A percentile compares a stretch with the other conserved stretches of the same genome.
phyloP scores from a whole-genome alignment of 1,139 yeast species.

The Kodamaea derodonti region DNA sequence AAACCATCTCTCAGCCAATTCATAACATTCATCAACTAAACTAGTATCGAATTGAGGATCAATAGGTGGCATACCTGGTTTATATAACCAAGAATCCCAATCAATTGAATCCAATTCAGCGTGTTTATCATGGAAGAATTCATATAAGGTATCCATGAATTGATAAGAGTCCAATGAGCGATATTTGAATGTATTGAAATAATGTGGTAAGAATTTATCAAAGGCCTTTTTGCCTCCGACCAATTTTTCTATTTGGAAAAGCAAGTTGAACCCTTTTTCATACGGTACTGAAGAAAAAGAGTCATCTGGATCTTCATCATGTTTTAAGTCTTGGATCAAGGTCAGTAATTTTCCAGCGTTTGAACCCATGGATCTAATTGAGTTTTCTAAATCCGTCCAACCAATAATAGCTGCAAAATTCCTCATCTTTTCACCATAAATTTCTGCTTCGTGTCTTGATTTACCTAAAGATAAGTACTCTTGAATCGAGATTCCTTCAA shows the following conservation, averaged over 20 bases:
- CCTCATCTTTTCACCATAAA: slow-evolving; percentile 70
- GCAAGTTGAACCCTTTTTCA: slow-evolving; percentile 82
- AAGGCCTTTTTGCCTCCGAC: slow-evolving; percentile 60
- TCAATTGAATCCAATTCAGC: slow-evolving; percentile 61
- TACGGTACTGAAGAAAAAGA: slow-evolving; percentile 86
- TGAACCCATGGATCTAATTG: slow-evolving; percentile 60
- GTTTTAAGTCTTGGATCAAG: slow-evolving; percentile 66
- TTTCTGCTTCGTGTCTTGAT: slow-evolving; percentile 10
- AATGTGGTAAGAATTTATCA: slow-evolving; percentile 76
- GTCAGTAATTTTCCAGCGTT: slow-evolving; percentile 53
- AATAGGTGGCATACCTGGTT: slow-evolving; percentile 80
- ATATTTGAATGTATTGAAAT: slow-evolving; percentile 67
- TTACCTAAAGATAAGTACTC: slow-evolving; percentile 12
- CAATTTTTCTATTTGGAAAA: slow-evolving; percentile 63
- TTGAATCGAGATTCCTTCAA: slow-evolving; percentile 49
- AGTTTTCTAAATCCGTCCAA: slow-evolving; percentile 73
- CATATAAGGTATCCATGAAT: slow-evolving; percentile 73
- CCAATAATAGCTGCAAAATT: slow-evolving; percentile 85
- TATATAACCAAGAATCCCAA: slow-evolving; percentile 80
- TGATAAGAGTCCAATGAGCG: slow-evolving; percentile 76
- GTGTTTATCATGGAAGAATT: slow-evolving; percentile 47
- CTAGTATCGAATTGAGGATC: slow-evolving; percentile 77
- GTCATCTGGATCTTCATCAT: slow-evolving; percentile 78
- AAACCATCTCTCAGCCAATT: slow-evolving; percentile 65
- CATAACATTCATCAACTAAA: slow-evolving; percentile 68